Evolutionary conservation across 345 rosid genomes (phyloP), one percentile per base, ranked within the genome.

Genomic region (Lumnitzera racemosa): DNA sequence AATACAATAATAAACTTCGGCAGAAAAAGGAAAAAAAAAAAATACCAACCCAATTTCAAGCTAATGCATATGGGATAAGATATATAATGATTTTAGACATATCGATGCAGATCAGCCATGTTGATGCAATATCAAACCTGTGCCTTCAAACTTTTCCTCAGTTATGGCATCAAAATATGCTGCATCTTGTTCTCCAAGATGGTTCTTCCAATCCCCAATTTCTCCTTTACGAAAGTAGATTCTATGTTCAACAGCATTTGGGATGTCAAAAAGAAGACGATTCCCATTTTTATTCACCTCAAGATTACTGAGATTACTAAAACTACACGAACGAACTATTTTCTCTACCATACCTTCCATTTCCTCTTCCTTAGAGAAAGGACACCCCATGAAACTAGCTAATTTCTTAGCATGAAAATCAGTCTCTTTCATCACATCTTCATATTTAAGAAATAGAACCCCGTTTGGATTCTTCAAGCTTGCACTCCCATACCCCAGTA

Each of bases 201-300:
- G 51, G 13, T 58, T 58, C 51, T 27, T 46, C 61, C 61, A 58
- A 58, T 46, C 63, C 31, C 63, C 63, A 25, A 12, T 49, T 46
- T 60, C 53, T 4, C 63, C 53, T 60, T 60, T 60, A 20, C 53
- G 2, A 8, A 60, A 60, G 53, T 48, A 60, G 29, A 27, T 15
- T 48, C 31, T 11, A 14, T 25, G 43, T 60, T 60, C 15, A 43
- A 47, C 46, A 48, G 43, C 29, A 4, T 25, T 46, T 29, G 27
- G 36, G 48, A 16, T 20, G 51, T 46, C 14, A 46, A 29, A 25
- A 58, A 46, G 23, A 4, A 15, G 61, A 27, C 43, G 49, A 31
- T 47, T 41, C 20, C 63, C 63, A 5, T 24, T 49, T 46, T 25
- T 48, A 53, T 60, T 60, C 54, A 49, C 63, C 12, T 60, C 63